Evolutionary conservation across 305 asterid genomes (phyloP), one percentile per base, ranked within the genome.

Genomic region (Salvia sclarea): DNA sequence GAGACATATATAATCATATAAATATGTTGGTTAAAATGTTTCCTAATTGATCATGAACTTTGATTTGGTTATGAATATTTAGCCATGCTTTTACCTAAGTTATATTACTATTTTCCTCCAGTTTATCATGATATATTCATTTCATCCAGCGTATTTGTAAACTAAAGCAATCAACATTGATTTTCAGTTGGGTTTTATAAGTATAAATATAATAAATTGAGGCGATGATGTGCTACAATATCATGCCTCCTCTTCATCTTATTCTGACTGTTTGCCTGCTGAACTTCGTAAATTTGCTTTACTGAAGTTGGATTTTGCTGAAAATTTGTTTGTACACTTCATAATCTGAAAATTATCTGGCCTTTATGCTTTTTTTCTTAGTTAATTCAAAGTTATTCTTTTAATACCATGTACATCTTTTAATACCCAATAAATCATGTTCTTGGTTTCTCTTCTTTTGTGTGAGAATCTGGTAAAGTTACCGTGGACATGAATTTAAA

Each of bases 241-340:
- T 55, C 25, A 6, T 66, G 14, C 45, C 22, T 60, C 11, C 22
- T 61, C 64, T 28, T 38, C 16, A 43, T 16, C 45, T 33, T 22
- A 20, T 47, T 44, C 30, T 14, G 20, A 5, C 8, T 60, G 40
- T 65, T 18, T 8, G 37, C 59, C 49, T 12, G 2, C 67, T 3
- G 31, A 4, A 50, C 21, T 58, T 58, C 41, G 61, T 64, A 8
- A 47, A 33, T 44, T 12, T 50, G 48, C 17, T 70, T 44, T 18
- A 59, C 33, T 25, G 47, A 54, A 52, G 58, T 65, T 76, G 69
- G 54, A 49, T 72, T 16, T 57, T 50, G 21, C 61, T 66, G 75
- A 43, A 45, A 28, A 28, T 28, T 69, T 57, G 22, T 41, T 40
- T 60, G 21, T 64, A 30, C 28, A 50, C 33, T 21, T 58, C 20